phyloP scores from a whole-genome alignment of 2,329 filamentous ascomycete genomes.

The Colletotrichum scovillei region DNA sequence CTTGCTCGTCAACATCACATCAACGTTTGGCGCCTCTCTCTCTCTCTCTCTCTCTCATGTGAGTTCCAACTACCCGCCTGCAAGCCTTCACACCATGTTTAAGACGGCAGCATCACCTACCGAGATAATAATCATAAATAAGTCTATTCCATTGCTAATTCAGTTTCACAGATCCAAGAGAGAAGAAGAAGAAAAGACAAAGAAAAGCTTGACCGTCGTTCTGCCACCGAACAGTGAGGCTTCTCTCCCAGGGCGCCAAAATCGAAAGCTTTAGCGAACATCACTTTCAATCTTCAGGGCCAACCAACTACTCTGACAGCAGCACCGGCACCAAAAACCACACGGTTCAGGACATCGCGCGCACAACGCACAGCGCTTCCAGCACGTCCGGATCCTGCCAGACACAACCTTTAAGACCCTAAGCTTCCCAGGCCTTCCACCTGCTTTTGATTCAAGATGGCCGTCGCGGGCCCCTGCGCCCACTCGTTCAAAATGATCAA shows the following conservation, averaged over 20 bases:
- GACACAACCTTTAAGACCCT: not conserved
- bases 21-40: not conserved
- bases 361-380: slow-evolving; percentile 13
- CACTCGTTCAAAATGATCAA: slow-evolving; percentile 76
- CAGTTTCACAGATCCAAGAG: not conserved
- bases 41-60: slow-evolving; percentile 1
- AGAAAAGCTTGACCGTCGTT: not conserved
- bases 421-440: not conserved
- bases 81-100: not conserved
- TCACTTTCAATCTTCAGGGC: not conserved
- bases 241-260: not conserved
- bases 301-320: not conserved
- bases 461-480: slow-evolving; percentile 66
- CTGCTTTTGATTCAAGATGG: slow-evolving; percentile 51
- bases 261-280: not conserved
- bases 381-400: not conserved
- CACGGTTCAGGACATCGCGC: not conserved
- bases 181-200: not conserved
- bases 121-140: not conserved
- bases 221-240: not conserved
- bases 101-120: slow-evolving; percentile 8
- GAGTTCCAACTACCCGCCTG: not conserved
- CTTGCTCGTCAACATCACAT: not conserved
- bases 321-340: not conserved
- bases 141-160: slow-evolving; percentile 2